phyloP scores from a whole-genome alignment of 768 basidiomycete genomes.

The Suillus americanus region DNA sequence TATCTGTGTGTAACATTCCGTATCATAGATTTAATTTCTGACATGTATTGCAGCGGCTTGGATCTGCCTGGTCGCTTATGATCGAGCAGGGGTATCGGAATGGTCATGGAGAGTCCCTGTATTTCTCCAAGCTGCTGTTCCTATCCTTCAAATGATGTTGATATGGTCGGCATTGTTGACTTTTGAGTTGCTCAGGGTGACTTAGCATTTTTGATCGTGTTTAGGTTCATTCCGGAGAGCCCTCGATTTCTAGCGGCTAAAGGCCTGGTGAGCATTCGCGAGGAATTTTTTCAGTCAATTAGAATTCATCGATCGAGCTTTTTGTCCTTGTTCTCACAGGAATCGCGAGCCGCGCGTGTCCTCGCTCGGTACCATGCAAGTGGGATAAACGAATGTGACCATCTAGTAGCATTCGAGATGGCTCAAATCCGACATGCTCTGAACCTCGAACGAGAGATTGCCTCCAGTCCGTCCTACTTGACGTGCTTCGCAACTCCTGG shows the following conservation, averaged over 20 bases:
- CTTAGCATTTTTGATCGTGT: not conserved
- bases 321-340: constrained; percentile 29
- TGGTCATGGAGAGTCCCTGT: constrained; percentile 72
- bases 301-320: not conserved
- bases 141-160: constrained; percentile 52
- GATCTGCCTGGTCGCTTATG: constrained; percentile 45
- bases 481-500: constrained; percentile 61
- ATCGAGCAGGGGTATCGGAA: constrained; percentile 32
- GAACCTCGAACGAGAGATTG: constrained; percentile 57
- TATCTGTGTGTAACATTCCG: constrained; percentile 33
- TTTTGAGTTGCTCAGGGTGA: not conserved
- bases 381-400: constrained; percentile 56
- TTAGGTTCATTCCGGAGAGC: constrained; percentile 66
- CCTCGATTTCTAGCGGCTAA: constrained; percentile 66
- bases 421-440: constrained; percentile 73
- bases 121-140: constrained; percentile 58
- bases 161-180: constrained; percentile 43
- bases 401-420: constrained; percentile 46
- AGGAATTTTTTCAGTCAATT: not conserved
- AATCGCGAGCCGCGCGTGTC: constrained; percentile 56
- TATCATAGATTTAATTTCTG: not conserved
- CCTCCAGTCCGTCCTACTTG: constrained; percentile 46
- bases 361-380: constrained; percentile 75
- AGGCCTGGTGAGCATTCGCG: constrained; percentile 44
- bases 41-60: constrained; percentile 37